Evolutionary conservation across 2,329 filamentous ascomycete genomes (phyloP).

Genomic region (Gaeumannomyces tritici): DNA sequence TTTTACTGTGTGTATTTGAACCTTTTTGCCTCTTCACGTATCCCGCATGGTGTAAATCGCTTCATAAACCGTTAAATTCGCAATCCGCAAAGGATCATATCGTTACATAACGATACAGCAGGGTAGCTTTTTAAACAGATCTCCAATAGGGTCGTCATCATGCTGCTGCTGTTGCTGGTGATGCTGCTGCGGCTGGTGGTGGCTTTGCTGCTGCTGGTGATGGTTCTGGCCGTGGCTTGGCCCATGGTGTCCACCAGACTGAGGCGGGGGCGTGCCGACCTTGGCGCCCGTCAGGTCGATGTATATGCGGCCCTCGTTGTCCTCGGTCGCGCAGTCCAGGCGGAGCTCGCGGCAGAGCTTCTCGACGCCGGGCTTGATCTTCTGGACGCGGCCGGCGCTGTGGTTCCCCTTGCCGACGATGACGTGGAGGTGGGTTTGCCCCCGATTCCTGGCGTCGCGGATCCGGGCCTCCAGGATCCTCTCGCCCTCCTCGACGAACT

Average conservation of each 20-base stretch:
- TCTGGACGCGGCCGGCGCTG: conserved; percentile 71
- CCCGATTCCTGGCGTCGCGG: conserved; percentile 60
- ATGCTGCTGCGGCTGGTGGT: conserved; percentile 12
- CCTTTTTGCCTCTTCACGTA: too few relatives aligned
- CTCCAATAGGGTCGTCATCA: conserved; percentile 47
- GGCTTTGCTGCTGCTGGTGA: conserved; percentile 20
- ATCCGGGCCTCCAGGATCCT: conserved; percentile 82
- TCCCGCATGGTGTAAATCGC: not conserved
- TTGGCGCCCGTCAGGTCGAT: conserved; percentile 73
- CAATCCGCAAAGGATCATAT: too few relatives aligned
- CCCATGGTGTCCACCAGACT: conserved; percentile 31
- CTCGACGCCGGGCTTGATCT: conserved; percentile 92
- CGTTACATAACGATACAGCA: conserved; percentile 70
- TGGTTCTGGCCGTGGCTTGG: conserved; percentile 29
- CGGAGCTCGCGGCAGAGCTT: conserved; percentile 75
- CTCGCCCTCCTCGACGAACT: conserved; percentile 92
- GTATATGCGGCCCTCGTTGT: conserved; percentile 82
- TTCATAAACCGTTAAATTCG: not conserved
- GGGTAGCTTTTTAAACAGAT: conserved; percentile 54
- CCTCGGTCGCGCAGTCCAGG: conserved; percentile 74
- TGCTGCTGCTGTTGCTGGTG: conserved; percentile 34
- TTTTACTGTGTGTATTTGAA: too few relatives aligned
- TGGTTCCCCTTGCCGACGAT: conserved; percentile 97
- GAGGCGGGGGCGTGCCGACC: conserved; percentile 37
- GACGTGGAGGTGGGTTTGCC: conserved; percentile 79